phyloP scores from a whole-genome alignment of 108 stramenopile species.

The Fragilaria crotonensis region DNA sequence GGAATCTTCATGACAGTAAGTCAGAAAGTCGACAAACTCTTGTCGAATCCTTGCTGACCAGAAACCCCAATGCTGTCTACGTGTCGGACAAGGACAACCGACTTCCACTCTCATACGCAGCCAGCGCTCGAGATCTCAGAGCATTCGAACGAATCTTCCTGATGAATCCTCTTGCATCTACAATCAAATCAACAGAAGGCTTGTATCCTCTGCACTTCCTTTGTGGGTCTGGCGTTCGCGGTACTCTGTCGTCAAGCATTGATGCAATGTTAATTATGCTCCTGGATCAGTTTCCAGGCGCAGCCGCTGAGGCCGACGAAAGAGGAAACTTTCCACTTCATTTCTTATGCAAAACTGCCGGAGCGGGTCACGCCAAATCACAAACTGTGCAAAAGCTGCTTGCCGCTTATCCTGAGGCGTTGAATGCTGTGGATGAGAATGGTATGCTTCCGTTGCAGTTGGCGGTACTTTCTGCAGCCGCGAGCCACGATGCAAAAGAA shows the following conservation, averaged over 20 bases:
- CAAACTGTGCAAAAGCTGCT: not conserved
- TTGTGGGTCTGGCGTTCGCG: not conserved
- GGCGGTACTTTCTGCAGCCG: not conserved
- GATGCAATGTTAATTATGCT: not conserved
- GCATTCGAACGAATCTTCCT: not conserved
- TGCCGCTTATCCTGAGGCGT: constrained; percentile 11
- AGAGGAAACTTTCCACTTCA: not conserved
- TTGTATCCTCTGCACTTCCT: not conserved
- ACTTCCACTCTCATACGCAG: not conserved
- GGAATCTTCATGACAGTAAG: not conserved
- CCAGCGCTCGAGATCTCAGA: not conserved
- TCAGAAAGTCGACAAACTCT: not conserved
- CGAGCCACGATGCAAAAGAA: not conserved
- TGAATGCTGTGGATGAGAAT: constrained; percentile 15
- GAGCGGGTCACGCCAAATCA: not conserved
- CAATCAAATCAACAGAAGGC: not conserved
- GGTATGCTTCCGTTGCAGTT: constrained; percentile 25
- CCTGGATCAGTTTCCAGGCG: not conserved
- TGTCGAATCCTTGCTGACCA: not conserved
- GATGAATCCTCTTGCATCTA: not conserved
- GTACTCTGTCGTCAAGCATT: not conserved
- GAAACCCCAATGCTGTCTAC: not conserved
- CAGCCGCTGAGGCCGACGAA: not conserved
- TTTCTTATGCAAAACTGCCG: not conserved
- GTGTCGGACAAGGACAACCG: not conserved